Conservation (phyloP, 768 basidiomycete species). For the Lenzites betulinus region DNA sequence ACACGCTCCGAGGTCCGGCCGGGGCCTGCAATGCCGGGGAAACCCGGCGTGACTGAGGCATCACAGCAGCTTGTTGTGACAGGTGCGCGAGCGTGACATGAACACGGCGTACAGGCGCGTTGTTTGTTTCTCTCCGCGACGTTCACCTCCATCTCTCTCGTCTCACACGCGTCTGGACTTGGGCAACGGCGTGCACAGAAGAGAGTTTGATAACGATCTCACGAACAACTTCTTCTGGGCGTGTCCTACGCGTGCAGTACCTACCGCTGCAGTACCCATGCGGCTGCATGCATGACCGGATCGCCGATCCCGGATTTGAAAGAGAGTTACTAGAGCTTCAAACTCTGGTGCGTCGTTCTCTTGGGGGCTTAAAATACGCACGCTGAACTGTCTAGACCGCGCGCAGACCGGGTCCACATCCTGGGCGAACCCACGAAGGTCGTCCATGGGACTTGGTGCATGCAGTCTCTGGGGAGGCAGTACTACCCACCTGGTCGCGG, state of each 20-base stretch:
- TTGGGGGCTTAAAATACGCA: background rate
- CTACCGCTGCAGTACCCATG: background rate
- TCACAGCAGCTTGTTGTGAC: background rate
- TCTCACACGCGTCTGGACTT: background rate
- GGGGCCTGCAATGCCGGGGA: no score
- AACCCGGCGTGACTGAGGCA: background rate
- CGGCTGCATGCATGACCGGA: background rate
- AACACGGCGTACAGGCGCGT: background rate
- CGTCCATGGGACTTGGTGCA: background rate
- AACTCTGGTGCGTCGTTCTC: background rate
- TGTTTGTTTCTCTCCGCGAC: background rate
- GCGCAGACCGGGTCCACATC: background rate
- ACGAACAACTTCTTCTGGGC: background rate
- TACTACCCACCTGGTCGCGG: background rate
- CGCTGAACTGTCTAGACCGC: background rate
- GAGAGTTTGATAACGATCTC: background rate
- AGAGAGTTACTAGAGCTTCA: background rate
- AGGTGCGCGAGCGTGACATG: background rate
- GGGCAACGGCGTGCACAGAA: background rate
- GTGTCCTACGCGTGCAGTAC: background rate
- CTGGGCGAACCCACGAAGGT: background rate
- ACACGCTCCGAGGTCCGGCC: no score
- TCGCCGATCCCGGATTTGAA: background rate
- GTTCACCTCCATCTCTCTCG: background rate
- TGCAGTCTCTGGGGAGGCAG: background rate